Conservation (phyloP, 768 basidiomycete species). For the Leccinum longicurvipes region DNA sequence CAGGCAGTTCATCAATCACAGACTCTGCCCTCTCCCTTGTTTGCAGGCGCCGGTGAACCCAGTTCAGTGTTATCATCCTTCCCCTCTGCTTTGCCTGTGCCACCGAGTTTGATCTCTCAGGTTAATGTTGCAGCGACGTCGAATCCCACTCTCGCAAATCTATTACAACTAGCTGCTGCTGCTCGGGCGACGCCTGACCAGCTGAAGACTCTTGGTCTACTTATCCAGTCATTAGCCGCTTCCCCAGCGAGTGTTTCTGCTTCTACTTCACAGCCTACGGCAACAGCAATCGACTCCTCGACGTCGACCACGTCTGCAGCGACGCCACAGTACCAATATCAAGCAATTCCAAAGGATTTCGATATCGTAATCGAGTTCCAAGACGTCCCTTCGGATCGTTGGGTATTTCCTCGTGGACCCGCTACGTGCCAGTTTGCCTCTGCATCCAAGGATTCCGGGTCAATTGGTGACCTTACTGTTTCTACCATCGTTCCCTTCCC, state of each 20-base stretch:
- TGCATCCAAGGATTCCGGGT: constrained; percentile 7
- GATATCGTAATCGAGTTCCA: constrained; percentile 72
- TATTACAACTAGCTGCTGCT: constrained; percentile 62
- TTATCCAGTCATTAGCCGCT: constrained; percentile 66
- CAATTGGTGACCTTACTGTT: constrained; percentile 36
- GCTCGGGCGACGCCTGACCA: constrained; percentile 62
- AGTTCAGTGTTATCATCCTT: constrained; percentile 46
- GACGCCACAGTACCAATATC: constrained; percentile 23
- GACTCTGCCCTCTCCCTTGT: constrained; percentile 13
- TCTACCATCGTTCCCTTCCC: constrained; percentile 47
- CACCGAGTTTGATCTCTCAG: constrained; percentile 55
- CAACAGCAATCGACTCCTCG: constrained; percentile 5
- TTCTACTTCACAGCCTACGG: constrained; percentile 6
- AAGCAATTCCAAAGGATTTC: constrained; percentile 49
- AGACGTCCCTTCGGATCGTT: constrained; percentile 60
- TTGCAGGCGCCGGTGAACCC: constrained; percentile 29
- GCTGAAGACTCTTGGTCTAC: constrained; percentile 62
- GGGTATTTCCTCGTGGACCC: constrained; percentile 62
- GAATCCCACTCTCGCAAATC: constrained; percentile 64
- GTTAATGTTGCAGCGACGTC: constrained; percentile 64
- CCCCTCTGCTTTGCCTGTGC: constrained; percentile 45
- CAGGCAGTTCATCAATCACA: constrained; percentile 30
- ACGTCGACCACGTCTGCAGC: constrained; percentile 12
- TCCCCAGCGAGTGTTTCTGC: constrained; percentile 4
- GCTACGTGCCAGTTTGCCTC: constrained; percentile 46